A percentile compares a stretch with the other conserved stretches of the same genome.
Conservation (phyloP, 2,329 filamentous ascomycete genomes). For the Alternaria tenuissima region DNA sequence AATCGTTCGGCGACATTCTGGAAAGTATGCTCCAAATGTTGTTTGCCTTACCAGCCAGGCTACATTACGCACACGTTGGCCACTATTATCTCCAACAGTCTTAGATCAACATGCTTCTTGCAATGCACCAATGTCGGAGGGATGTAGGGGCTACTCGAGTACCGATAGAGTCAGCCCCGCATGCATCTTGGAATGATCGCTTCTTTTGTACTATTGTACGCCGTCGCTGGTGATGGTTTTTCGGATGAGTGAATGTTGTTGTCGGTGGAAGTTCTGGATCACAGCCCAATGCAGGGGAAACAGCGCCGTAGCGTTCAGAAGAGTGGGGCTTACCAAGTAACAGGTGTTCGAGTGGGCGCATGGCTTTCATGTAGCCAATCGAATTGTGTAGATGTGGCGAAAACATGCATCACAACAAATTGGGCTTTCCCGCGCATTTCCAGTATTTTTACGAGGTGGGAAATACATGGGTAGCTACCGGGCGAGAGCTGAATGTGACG, state of each 20-base stretch:
- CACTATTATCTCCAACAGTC: no score
- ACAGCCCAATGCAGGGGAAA: not conserved
- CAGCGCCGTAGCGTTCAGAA: not conserved
- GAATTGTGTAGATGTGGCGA: not conserved
- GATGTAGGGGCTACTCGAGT: no score
- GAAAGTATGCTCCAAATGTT: not conserved
- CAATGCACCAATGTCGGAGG: not conserved
- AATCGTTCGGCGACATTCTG: not conserved
- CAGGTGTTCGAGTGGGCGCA: not conserved
- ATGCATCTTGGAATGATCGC: not conserved
- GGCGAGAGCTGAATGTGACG: slow-evolving; percentile 6
- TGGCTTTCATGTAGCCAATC: not conserved
- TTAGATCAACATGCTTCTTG: not conserved
- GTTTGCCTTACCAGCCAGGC: not conserved
- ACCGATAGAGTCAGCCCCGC: not conserved
- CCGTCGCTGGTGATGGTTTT: not conserved
- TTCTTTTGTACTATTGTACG: not conserved
- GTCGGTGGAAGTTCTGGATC: not conserved
- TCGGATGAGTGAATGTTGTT: not conserved
- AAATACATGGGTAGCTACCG: not conserved
- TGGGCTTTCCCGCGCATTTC: not conserved
- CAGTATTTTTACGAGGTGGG: not conserved
- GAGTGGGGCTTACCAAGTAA: not conserved
- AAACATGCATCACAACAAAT: not conserved
- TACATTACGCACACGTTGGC: not conserved